Evolutionary conservation across 179 eudicot genomes (phyloP), one percentile per base, ranked within the genome.

Genomic region (Gypsophila paniculata): DNA sequence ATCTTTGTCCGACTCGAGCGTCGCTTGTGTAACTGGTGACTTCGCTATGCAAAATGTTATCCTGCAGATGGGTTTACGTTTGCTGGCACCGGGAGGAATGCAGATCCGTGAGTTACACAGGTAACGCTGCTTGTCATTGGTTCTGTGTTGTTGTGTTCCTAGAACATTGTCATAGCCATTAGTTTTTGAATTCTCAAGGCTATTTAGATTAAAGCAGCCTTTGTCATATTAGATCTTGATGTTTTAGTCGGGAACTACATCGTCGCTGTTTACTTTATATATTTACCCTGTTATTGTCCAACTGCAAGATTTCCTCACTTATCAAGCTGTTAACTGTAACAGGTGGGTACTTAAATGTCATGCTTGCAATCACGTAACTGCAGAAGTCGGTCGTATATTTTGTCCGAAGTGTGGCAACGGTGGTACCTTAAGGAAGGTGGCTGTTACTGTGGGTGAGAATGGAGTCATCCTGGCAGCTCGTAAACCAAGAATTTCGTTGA

Each of bases 281-380:
- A 49, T 48, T 59, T 4, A 3, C 55, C 39, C 12, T 61, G 11
- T 29, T 70, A 58, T 14, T 0, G 29, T 44, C 10, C 36, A 25
- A 73, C 6, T 29, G 22, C 64, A 42, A 58, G 70, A 15, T 46
- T 44, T 78, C 44, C 74, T 81, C 36, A 70, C 58, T 63, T 1
- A 72, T 58, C 15, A 55, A 12, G 19, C 8, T 23, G 25, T 59
- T 23, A 58, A 42, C 58, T 76, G 64, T 10, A 54, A 36, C 63
- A 94, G 99, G 86, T 94, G 99, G 99, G 89, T 94, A 29, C 80
- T 94, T 70, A 91, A 91, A 83, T 94, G 97, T 72, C 97, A 94
- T 77, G 99, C 97, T 67, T 94, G 99, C 82, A 81, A 68, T 67
- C 90, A 89, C 79, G 93, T 91, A 69, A 94, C 97, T 19, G 83